Base-by-base conservation (phyloP, 768 basidiomycete genomes). In the Pholiota microspora region DNA sequence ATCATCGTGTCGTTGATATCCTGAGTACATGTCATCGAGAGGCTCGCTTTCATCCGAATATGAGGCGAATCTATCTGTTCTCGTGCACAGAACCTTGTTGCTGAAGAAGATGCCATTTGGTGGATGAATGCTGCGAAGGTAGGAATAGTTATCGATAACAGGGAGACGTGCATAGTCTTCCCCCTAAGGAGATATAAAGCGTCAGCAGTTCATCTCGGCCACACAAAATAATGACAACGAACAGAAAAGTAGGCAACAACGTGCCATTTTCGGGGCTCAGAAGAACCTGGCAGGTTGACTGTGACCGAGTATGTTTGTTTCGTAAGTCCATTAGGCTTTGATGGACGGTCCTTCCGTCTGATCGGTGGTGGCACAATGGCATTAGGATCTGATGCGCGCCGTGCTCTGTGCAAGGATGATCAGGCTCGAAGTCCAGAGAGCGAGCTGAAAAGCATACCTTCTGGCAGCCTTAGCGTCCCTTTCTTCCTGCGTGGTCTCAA, bases 261-360 rank as follows among this genome's bases (percentile, higher is more conserved):
- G 71, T 92, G 89, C 89, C 89, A 92, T 77, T 89, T 89, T 38
- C 82, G 79, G 25, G 79, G 77, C 49, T 78, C 77, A 51, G 71
- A 73, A 34, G 77, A 72, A 46, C 81, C 84, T 34, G 83, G 85
- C 55, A 85, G 73, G 64, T 84, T 77, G 42, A 89, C 87, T 34
- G 84, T 81, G 25, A 88, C 89, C 7, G 88, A 90, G 64, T 90
- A 91, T 0, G 89, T 92, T 66, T 92, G 89, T 71, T 92, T 92
- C 38, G 89, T 92, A 49, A 92, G 76, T n/a, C 89, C 89, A 58
- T 88, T 83, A 13, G 83, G 84, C 60, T 90, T 89, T 32, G 87
- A 83, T 9, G 89, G 89, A 7, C 89, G 74, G 64, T 90, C 88
- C 67, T 88, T 89, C 57, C 89, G 77, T 65, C 86, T 79, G 51